phyloP scores from a whole-genome alignment of 768 basidiomycete species.

The Amanita molliuscula region DNA sequence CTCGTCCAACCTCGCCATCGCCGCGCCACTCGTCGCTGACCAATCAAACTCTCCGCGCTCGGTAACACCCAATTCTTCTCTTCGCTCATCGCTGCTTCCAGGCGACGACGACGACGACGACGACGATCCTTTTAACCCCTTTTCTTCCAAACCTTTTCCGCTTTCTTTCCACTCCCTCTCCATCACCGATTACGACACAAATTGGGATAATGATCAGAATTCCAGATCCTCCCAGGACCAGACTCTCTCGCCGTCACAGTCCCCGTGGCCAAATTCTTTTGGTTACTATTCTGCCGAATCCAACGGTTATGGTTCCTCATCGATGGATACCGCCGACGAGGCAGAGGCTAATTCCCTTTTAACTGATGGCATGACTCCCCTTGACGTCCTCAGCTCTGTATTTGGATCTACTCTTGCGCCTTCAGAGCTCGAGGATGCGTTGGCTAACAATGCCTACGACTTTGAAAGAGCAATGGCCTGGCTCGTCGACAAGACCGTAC shows the following conservation, averaged over 20 bases:
- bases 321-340: slow-evolving; percentile 16
- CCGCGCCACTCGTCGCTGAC: slow-evolving; percentile 79
- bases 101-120: slow-evolving; percentile 62
- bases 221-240: slow-evolving; percentile 43
- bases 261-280: slow-evolving; percentile 16
- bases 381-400: slow-evolving; percentile 90
- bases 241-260: slow-evolving; percentile 19
- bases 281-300: slow-evolving; percentile 11
- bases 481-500: slow-evolving; percentile 69
- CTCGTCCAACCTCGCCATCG: slow-evolving; percentile 83
- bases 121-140: slow-evolving; percentile 83
- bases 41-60: slow-evolving; percentile 38
- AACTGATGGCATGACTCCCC: slow-evolving; percentile 92
- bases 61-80: slow-evolving; percentile 57
- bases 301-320: slow-evolving; percentile 11
- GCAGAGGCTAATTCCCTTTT: slow-evolving; percentile 47
- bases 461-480: slow-evolving; percentile 95
- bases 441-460: slow-evolving; percentile 81
- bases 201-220: slow-evolving; percentile 43
- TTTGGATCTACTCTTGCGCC: slow-evolving; percentile 87
- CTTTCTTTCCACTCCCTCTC: slow-evolving; percentile 55
- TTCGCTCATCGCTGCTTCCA: slow-evolving; percentile 52
- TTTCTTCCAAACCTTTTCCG: slow-evolving; percentile 38
- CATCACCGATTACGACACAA: slow-evolving; percentile 51
- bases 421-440: slow-evolving; percentile 88